Percentiles rank a stretch among this genome's conserved stretches.
These are phyloP conservation scores for Phytophthora sp. DNA, from an alignment of 352 stramenopile genomes.

Conservation along the genomic window DNA sequence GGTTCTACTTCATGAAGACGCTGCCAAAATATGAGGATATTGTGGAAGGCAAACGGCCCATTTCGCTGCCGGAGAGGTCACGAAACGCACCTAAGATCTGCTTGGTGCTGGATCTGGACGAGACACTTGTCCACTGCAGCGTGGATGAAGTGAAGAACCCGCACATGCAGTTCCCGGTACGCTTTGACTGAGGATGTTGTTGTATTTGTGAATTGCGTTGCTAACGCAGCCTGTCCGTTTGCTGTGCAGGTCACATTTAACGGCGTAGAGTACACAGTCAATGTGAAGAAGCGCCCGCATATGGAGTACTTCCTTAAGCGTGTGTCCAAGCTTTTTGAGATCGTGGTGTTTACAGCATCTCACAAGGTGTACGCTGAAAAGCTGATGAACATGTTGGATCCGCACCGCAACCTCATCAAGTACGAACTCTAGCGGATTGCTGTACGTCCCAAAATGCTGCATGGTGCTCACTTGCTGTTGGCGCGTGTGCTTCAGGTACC, in stretches of 20 bases:
- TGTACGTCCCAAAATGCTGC: too few relatives aligned
- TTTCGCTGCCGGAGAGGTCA: conserved; percentile 64
- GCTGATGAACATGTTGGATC: conserved; percentile 97
- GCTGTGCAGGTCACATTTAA: conserved; percentile 90
- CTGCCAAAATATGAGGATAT: conserved; percentile 83
- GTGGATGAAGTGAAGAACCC: conserved; percentile 95
- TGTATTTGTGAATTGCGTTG: background rate
- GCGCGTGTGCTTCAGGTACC: conserved; percentile 65
- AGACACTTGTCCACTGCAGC: conserved; percentile 99
- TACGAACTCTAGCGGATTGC: too few relatives aligned
- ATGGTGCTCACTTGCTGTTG: conserved; percentile 12
- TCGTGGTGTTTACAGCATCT: conserved; percentile 99
- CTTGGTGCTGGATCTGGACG: conserved; percentile 97
- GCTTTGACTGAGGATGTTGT: background rate
- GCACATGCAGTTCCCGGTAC: conserved; percentile 96
- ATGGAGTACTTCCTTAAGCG: conserved; percentile 95
- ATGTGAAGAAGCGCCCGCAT: conserved; percentile 96
- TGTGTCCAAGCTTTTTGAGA: conserved; percentile 95
- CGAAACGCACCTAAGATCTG: conserved; percentile 72
- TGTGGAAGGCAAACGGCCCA: conserved; percentile 48
- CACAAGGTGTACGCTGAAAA: conserved; percentile 96
- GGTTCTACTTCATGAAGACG: conserved; percentile 90
- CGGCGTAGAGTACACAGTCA: conserved; percentile 95
- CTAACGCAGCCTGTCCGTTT: background rate
- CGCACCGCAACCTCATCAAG: conserved; percentile 89